Evolutionary conservation across 2,329 filamentous ascomycete species (phyloP).

Genomic region (Penicillium crustosum): DNA sequence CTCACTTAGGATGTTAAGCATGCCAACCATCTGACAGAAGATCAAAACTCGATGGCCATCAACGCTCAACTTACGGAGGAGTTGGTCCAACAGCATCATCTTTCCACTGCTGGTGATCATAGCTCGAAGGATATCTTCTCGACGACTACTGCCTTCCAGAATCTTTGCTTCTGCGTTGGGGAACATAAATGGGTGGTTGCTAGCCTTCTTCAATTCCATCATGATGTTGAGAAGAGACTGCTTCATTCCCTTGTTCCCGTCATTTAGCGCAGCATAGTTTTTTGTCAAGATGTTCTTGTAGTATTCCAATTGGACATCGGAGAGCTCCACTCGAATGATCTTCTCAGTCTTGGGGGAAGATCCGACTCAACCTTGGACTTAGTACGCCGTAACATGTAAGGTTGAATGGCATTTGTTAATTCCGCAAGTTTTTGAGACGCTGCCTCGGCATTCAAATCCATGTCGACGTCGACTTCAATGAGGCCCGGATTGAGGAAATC

Average conservation of each 20-base stretch:
- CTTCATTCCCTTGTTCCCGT: slow-evolving; percentile 86
- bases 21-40: slow-evolving; percentile 99
- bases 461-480: slow-evolving; percentile 84
- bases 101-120: slow-evolving; percentile 97
- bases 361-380: slow-evolving; percentile 98
- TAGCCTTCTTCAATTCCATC: slow-evolving; percentile 99
- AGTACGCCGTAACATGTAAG: slow-evolving; percentile 91
- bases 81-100: slow-evolving; percentile 97
- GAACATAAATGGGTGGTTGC: slow-evolving; percentile 98
- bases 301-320: slow-evolving; percentile 93
- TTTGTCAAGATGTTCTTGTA: slow-evolving; percentile 98
- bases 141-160: slow-evolving; percentile 72
- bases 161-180: slow-evolving; percentile 89
- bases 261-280: slow-evolving; percentile 91
- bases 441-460: slow-evolving; percentile 77
- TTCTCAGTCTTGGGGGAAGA: slow-evolving; percentile 97
- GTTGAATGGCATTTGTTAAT: slow-evolving; percentile 82
- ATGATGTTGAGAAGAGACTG: slow-evolving; percentile 96
- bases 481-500: slow-evolving; percentile 97
- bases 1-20: slow-evolving; percentile 93
- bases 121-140: slow-evolving; percentile 87
- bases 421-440: slow-evolving; percentile 85
- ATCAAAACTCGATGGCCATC: slow-evolving; percentile 95
- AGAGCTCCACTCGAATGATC: slow-evolving; percentile 95
- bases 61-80: slow-evolving; percentile 88